A percentile compares a stretch with the other conserved stretches of the same genome.
Evolutionary conservation across 2,329 filamentous ascomycete genomes (phyloP).

Genomic region (Orbilia quercus): DNA sequence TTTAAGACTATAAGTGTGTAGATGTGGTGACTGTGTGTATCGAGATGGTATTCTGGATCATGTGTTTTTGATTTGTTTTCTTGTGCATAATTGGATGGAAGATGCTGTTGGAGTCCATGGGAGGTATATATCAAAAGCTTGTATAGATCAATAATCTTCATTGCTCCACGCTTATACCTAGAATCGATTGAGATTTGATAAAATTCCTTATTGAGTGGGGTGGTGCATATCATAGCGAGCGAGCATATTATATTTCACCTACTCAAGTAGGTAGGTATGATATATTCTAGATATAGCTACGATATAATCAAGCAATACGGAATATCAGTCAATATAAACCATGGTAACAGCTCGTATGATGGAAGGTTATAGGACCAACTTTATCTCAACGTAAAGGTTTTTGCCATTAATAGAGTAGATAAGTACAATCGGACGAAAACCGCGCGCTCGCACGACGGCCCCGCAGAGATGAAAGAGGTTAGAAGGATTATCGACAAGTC

Average conservation of each 20-base stretch:
- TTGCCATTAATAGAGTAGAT: slow-evolving; percentile 10
- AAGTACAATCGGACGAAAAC: slow-evolving; percentile 9
- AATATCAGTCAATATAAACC: background rate
- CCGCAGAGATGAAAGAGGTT: slow-evolving; percentile 1
- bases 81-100: slow-evolving; percentile 4
- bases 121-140: slow-evolving; percentile 16
- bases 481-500: slow-evolving; percentile 23
- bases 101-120: slow-evolving; percentile 21
- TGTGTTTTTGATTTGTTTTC: background rate
- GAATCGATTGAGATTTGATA: too few species aligned
- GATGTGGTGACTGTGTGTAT: slow-evolving; percentile 22
- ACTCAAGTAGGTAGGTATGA: background rate
- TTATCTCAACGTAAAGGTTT: slow-evolving; percentile 7
- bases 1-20: slow-evolving; percentile 86
- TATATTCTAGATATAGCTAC: too few species aligned
- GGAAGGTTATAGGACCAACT: too few species aligned
- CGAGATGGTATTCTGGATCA: background rate
- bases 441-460: slow-evolving; percentile 37
- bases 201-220: too few species aligned
- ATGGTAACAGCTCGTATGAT: background rate
- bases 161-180: background rate
- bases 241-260: background rate
- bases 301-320: too few species aligned
- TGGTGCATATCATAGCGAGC: too few species aligned
- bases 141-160: slow-evolving; percentile 7